Percentiles rank a stretch among this genome's conserved stretches.
These are phyloP conservation scores for Abortiporus biennis DNA, from an alignment of 1,284 basidiomycete species.

Conservation along the genomic window DNA sequence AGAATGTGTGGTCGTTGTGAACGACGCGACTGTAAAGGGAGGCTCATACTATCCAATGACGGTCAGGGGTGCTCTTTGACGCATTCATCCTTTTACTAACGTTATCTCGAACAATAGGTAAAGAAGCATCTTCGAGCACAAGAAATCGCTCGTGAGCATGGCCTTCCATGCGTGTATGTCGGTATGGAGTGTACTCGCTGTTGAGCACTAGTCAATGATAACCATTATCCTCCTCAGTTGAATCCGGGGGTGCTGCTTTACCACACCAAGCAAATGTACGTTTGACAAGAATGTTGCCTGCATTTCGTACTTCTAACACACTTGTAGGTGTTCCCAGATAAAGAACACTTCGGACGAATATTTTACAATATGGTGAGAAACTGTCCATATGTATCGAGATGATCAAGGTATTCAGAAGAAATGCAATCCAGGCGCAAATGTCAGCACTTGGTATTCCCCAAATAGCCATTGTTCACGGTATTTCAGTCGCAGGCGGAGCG, in stretches of 20 bases:
- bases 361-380: conserved; percentile 89
- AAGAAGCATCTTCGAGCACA: conserved; percentile 96
- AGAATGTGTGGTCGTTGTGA: conserved; percentile 87
- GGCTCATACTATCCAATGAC: conserved; percentile 93
- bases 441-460: conserved; percentile 88
- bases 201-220: conserved; percentile 2
- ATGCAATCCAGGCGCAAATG: conserved; percentile 70
- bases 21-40: conserved; percentile 93
- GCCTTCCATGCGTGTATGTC: conserved; percentile 88
- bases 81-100: conserved; percentile 4
- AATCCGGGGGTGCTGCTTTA: conserved; percentile 90
- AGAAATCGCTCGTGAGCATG: conserved; percentile 87
- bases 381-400: conserved; percentile 2
- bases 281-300: too few relatives aligned
- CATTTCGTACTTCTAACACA: too few relatives aligned
- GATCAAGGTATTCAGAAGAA: too few relatives aligned
- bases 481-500: conserved; percentile 86
- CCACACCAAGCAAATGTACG: conserved; percentile 87
- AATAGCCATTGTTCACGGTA: conserved; percentile 90
- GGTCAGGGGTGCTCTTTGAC: conserved; percentile 33
- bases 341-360: conserved; percentile 92
- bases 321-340: conserved; percentile 73
- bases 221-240: conserved; percentile 45
- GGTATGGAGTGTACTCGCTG: conserved; percentile 38
- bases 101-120: conserved; percentile 40